Evolutionary conservation across 2,329 filamentous ascomycete genomes (phyloP).

Genomic region (Stemphylium vesicarium): DNA sequence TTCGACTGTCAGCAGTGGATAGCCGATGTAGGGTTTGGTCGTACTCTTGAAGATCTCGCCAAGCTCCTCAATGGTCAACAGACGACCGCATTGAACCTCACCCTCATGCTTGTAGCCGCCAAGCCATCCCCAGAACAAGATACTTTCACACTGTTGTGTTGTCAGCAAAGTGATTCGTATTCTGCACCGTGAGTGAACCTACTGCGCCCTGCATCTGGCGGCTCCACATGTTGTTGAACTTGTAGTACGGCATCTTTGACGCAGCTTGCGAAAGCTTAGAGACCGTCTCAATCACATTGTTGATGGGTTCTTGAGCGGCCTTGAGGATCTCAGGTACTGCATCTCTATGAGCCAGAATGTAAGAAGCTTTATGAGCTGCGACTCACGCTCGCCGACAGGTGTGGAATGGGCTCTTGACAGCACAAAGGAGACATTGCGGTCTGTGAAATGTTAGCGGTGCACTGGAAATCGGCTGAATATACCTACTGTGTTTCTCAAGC

Average conservation of each 20-base stretch:
- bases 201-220: slow-evolving; percentile 81
- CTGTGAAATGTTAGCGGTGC: slow-evolving; percentile 47
- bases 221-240: slow-evolving; percentile 90
- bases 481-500: slow-evolving; percentile 75
- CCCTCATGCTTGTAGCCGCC: slow-evolving; percentile 69
- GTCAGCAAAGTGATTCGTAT: slow-evolving; percentile 10
- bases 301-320: slow-evolving; percentile 72
- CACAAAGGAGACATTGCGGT: slow-evolving; percentile 79
- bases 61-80: slow-evolving; percentile 88
- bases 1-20: slow-evolving; percentile 10
- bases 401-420: slow-evolving; percentile 92
- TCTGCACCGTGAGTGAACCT: slow-evolving; percentile 40
- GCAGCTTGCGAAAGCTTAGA: slow-evolving; percentile 73
- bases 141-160: slow-evolving; percentile 58
- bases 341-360: slow-evolving; percentile 11
- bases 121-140: slow-evolving; percentile 75
- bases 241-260: slow-evolving; percentile 93
- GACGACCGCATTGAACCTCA: slow-evolving; percentile 63
- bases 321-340: slow-evolving; percentile 72
- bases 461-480: not conserved
- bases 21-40: slow-evolving; percentile 21
- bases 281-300: slow-evolving; percentile 74
- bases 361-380: not conserved
- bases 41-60: slow-evolving; percentile 76
- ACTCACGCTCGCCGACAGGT: slow-evolving; percentile 67